Conservation (phyloP, 73 alveolate genomes). For the Symbiodinium natans region DNA sequence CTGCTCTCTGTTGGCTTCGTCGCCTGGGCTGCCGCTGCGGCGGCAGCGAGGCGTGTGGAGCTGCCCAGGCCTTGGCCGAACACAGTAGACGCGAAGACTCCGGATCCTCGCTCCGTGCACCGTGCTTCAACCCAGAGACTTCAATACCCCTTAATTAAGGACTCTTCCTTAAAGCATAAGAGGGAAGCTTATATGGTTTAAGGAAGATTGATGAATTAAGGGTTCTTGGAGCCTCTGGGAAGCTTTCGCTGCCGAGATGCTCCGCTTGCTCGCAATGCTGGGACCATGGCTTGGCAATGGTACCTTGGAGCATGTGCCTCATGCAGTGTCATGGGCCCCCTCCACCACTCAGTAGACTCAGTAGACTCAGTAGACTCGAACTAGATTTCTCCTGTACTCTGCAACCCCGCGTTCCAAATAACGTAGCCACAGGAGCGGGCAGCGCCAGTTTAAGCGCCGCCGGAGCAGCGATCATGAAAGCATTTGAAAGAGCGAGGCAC, state of each 20-base stretch:
- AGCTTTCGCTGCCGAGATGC: not conserved
- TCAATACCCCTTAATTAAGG: too few relatives aligned
- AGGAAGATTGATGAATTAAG: too few relatives aligned
- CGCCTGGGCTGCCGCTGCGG: not conserved
- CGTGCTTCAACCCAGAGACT: too few relatives aligned
- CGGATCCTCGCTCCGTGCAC: not conserved
- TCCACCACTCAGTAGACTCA: too few relatives aligned
- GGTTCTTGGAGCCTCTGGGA: too few relatives aligned
- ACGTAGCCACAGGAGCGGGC: not conserved
- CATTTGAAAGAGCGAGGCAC: not conserved
- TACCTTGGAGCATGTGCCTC: not conserved
- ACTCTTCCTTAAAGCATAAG: too few relatives aligned
- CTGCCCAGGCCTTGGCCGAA: conserved; percentile 9
- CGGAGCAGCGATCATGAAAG: conserved; percentile 18
- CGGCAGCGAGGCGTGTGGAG: not conserved
- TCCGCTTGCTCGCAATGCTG: not conserved
- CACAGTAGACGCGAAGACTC: not conserved
- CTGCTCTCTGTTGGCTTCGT: too few relatives aligned
- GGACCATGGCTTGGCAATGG: not conserved
- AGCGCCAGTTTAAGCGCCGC: conserved; percentile 16
- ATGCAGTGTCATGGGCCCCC: too few relatives aligned
- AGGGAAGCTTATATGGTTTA: too few relatives aligned
- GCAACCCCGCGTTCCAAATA: not conserved
- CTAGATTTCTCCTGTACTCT: too few relatives aligned
- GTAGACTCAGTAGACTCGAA: too few relatives aligned